Conservation (phyloP, 805 yeast species). For the Zygosaccharomyces rouxii region DNA sequence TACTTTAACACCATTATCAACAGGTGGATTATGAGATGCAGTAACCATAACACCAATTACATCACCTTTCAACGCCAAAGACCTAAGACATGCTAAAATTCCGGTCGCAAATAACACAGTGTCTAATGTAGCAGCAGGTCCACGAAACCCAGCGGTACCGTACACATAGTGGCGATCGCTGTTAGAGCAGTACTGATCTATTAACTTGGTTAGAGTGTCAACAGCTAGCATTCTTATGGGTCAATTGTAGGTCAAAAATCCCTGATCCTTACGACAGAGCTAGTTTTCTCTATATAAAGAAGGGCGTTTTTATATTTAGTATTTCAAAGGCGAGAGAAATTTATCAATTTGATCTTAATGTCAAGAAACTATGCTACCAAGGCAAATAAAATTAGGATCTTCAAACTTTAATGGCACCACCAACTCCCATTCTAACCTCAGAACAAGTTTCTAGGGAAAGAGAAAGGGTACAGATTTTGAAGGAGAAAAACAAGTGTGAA, state of each 20-base stretch:
- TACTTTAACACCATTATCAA: constrained; percentile 88
- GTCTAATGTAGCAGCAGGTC: constrained; percentile 63
- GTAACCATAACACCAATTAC: constrained; percentile 95
- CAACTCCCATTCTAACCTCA: constrained; percentile 42
- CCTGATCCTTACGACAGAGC: constrained; percentile 10
- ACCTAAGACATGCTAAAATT: constrained; percentile 73
- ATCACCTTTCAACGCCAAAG: constrained; percentile 61
- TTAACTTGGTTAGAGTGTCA: constrained; percentile 7
- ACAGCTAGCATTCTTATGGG: not conserved
- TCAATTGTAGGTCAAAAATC: not conserved
- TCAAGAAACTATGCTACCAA: not conserved
- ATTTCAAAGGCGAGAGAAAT: not conserved
- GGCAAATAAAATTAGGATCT: not conserved
- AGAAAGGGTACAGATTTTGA: constrained; percentile 31
- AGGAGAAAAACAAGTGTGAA: constrained; percentile 28
- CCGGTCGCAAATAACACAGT: constrained; percentile 84
- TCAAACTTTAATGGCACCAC: constrained; percentile 43
- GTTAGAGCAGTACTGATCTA: constrained; percentile 39
- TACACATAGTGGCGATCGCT: constrained; percentile 49
- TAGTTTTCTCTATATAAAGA: not conserved
- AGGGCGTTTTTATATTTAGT: not conserved
- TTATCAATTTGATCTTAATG: not conserved
- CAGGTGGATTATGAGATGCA: constrained; percentile 91
- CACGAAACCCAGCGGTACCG: constrained; percentile 98
- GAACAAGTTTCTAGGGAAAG: constrained; percentile 19